A percentile compares a stretch with the other conserved stretches of the same genome.
These are phyloP conservation scores for Sungouiozyma ichnusensis DNA, from an alignment of 805 yeast genomes.

Conservation along the genomic window DNA sequence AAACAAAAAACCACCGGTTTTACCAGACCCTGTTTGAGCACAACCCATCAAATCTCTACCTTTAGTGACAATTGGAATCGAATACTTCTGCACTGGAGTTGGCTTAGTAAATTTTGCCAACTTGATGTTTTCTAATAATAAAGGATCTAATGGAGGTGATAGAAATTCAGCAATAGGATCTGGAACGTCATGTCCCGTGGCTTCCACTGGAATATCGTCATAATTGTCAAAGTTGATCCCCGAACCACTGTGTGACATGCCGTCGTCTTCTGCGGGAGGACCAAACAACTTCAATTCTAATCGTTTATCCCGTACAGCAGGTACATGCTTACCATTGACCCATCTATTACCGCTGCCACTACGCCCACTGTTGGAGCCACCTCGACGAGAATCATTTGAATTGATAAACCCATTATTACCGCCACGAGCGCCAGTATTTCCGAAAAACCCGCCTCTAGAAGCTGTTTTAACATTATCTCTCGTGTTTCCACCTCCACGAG, in stretches of 20 bases:
- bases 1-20: slow-evolving; percentile 97
- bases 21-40: slow-evolving; percentile 98
- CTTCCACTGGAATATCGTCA: slow-evolving; percentile 97
- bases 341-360: slow-evolving; percentile 47
- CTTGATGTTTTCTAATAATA: slow-evolving; percentile 75
- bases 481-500: neutral
- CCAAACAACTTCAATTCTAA: slow-evolving; percentile 79
- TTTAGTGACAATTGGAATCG: slow-evolving; percentile 77
- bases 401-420: neutral
- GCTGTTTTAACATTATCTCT: neutral
- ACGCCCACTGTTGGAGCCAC: slow-evolving; percentile 33
- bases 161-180: slow-evolving; percentile 80
- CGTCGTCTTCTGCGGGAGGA: slow-evolving; percentile 44
- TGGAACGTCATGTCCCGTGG: slow-evolving; percentile 86
- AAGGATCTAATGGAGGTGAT: slow-evolving; percentile 78
- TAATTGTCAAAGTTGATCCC: slow-evolving; percentile 97
- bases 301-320: slow-evolving; percentile 58
- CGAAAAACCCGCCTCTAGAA: neutral
- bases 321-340: slow-evolving; percentile 78
- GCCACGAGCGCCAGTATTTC: slow-evolving; percentile 1
- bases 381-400: neutral
- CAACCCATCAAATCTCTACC: slow-evolving; percentile 92
- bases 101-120: slow-evolving; percentile 86
- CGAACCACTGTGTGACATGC: slow-evolving; percentile 52
- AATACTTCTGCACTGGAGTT: slow-evolving; percentile 90